A percentile compares a stretch with the other conserved stretches of the same genome.
These are phyloP conservation scores for Penicillium sp. DNA, from an alignment of 2,329 filamentous ascomycete species.

Conservation along the genomic window DNA sequence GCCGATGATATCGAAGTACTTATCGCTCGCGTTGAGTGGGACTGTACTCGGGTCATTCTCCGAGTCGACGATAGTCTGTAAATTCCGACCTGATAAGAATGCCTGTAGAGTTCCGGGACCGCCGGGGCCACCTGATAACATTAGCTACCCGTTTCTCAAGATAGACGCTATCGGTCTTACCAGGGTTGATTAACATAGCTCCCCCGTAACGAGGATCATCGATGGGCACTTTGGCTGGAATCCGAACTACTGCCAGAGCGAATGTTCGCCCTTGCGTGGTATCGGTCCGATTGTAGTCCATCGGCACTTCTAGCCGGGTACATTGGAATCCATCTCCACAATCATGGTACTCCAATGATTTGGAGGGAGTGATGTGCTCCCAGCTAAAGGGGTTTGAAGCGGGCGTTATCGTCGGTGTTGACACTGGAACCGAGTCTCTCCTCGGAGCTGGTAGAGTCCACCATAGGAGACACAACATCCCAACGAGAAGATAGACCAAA, in stretches of 20 bases:
- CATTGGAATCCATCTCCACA: slow-evolving; percentile 57
- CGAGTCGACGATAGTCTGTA: slow-evolving; percentile 49
- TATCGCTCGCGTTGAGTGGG: slow-evolving; percentile 15
- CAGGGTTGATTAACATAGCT: slow-evolving; percentile 56
- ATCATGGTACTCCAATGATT: slow-evolving; percentile 42
- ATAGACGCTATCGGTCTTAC: slow-evolving; percentile 22
- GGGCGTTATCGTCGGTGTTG: not conserved
- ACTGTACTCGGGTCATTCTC: slow-evolving; percentile 29
- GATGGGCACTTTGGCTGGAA: slow-evolving; percentile 51
- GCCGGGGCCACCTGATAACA: slow-evolving; percentile 49
- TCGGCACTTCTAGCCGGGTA: slow-evolving; percentile 56
- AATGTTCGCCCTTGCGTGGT: slow-evolving; percentile 40
- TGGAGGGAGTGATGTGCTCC: slow-evolving; percentile 38
- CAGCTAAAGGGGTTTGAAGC: slow-evolving; percentile 21
- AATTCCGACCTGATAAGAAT: slow-evolving; percentile 38
- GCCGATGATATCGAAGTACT: slow-evolving; percentile 52
- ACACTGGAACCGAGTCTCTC: not conserved
- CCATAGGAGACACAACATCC: not conserved
- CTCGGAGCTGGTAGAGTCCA: not conserved
- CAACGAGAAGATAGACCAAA: not conserved
- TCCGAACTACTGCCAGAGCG: slow-evolving; percentile 54
- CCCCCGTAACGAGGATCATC: slow-evolving; percentile 55
- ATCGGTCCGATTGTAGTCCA: slow-evolving; percentile 53
- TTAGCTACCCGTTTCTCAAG: slow-evolving; percentile 6
- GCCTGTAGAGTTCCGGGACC: slow-evolving; percentile 49